Base-by-base conservation (phyloP, 2,329 filamentous ascomycete genomes). In the Botrytis byssoidea region DNA sequence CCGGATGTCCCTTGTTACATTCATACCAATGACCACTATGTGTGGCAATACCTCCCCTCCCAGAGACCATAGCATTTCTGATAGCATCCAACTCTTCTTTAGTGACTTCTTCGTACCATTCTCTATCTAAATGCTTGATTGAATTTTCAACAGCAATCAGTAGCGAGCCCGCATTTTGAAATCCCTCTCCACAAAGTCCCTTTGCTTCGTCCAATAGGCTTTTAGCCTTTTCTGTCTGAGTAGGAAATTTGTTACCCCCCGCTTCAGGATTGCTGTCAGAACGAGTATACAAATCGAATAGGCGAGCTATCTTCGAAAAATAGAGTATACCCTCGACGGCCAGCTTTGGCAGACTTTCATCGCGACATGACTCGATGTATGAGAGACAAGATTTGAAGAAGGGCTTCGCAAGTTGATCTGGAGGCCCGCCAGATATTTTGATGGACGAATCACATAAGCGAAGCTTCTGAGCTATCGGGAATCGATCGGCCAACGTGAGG, bases 1-100 rank as follows among this genome's bases (percentile, higher is more conserved):
- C 74, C 25, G 75, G 71, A 69, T 91, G 88, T 5, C 85, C 85
- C 70, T 89, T 88, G 29, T 75, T 79, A 73, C 88, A 91, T 20
- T 81, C 83, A 79, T 90, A 91, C 89, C 89, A 91, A 74, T 90
- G 88, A 0, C 90, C 89, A 0, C 85, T 82, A 64, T 84, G 81
- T 0, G 82, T 83, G 0, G 80, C 79, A 29, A 85, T 84, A 0
- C 84, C 84, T 1, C 74, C 51, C 0, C 79, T 75, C 12, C 86
- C 86, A 1, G 76, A 81, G 6, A 84, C 81, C 85, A 88, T 88
- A 1, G 85, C 85, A 1, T 75, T 70, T 64, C 85, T 85, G 74
- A 88, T 84, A 3, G 83, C 82, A 0, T 78, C 79, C 12, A 85
- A 63, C 75, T 87, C 85, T 25, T 84, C 82, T 0, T 79, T 73